Base-by-base conservation (phyloP, 2,329 filamentous ascomycete species). In the Emergomyces orientalis region DNA sequence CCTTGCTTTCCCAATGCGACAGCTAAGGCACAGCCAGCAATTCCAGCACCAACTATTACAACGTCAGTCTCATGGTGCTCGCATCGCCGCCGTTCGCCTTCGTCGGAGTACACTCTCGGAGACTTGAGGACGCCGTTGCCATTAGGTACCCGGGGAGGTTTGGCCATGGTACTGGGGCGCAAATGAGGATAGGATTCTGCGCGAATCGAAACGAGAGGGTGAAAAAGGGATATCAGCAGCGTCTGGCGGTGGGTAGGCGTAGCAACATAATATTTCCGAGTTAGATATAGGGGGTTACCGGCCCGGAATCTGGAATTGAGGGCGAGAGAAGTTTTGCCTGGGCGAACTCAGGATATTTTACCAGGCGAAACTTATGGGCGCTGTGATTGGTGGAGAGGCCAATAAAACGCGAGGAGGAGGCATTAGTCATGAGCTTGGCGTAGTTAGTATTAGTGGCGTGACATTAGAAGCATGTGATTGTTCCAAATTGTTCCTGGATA, bases 21-120 rank as follows among this genome's bases (percentile, higher is more conserved):
- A 22, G 94, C 93, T 27, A 91, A 81, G 25, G 92, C 90, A 75
- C 91, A 96, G 49, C 94, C 94, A 66, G 96, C 85, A 63, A 97
- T 83, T 62, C 94, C 94, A 2, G 91, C 94, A 67, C 94, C 94
- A 45, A 99, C 88, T 60, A 99, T 88, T 51, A 97, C 89, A 43
- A 96, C 86, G 71, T 99, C 94, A 66, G 82, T 84, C 69, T 86
- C 82, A 69, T 87, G 84, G 75, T 86, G 82, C 49, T 79, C 70
- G 54, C 73, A 73, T 68, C 84, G 75, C 66, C 82, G 78, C 69
- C 79, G 71, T 70, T 81, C 78, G 62, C 70, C 70, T 47, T 64
- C 66, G 59, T 69, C 60, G 8, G 37, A 22, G 47, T 55, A 61
- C 17, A 45, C 37, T 43, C 51, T 49, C 0, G 45, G 47, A 34